A percentile compares a stretch with the other conserved stretches of the same genome.
These are phyloP conservation scores for Hirsutella minnesotensis DNA, from an alignment of 2,329 filamentous ascomycete species.

Conservation along the genomic window DNA sequence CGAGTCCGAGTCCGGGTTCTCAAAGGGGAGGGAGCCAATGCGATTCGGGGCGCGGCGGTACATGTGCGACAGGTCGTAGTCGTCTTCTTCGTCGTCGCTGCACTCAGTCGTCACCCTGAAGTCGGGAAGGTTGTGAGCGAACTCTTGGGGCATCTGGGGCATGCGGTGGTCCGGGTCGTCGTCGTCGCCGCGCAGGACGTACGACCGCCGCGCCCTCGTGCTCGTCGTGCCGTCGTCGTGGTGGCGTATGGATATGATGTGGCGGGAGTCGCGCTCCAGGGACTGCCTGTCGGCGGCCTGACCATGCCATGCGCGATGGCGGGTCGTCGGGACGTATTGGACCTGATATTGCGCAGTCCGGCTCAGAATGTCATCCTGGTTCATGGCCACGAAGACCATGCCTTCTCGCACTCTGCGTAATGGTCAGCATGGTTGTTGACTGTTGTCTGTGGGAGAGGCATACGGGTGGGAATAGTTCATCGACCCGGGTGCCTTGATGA, in stretches of 20 bases:
- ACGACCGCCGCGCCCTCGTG: constrained; percentile 32
- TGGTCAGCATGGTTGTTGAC: not conserved
- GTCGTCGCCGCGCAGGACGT: constrained; percentile 24
- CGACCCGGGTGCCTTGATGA: constrained; percentile 73
- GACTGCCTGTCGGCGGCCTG: constrained; percentile 9
- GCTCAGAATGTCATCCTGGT: constrained; percentile 60
- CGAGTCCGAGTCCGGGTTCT: constrained; percentile 29
- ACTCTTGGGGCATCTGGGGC: constrained; percentile 46
- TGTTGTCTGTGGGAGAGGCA: constrained; percentile 24
- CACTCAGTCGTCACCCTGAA: constrained; percentile 48
- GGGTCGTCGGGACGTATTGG: constrained; percentile 37
- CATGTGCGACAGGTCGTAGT: constrained; percentile 10
- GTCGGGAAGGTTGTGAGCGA: constrained; percentile 32
- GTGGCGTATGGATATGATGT: constrained; percentile 39
- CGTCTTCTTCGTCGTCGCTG: constrained; percentile 45
- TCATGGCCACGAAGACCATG: constrained; percentile 85
- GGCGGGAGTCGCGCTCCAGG: constrained; percentile 10
- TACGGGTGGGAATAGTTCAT: constrained; percentile 76
- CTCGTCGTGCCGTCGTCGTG: constrained; percentile 39
- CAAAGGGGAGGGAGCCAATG: constrained; percentile 43
- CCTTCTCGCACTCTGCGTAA: constrained; percentile 67
- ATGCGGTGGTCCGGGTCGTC: constrained; percentile 33
- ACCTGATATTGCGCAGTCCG: constrained; percentile 68
- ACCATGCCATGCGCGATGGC: constrained; percentile 6
- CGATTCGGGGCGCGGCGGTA: constrained; percentile 35